Base-by-base conservation (phyloP, 2,329 filamentous ascomycete species). In the Fusarium globosum region DNA sequence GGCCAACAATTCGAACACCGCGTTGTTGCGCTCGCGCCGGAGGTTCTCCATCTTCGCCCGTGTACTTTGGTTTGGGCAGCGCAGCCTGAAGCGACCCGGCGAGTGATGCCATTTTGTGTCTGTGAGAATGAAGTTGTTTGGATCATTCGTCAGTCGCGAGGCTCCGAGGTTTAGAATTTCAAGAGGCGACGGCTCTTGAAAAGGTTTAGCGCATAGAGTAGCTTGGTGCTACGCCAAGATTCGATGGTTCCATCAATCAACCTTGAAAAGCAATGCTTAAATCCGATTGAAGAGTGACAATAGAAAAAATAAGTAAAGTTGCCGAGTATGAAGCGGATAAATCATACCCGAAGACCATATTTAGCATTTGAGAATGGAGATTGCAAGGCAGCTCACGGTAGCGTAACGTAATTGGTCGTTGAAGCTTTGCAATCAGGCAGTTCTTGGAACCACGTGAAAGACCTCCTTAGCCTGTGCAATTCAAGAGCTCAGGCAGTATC, bases 1-100 rank as follows among this genome's bases (percentile, higher is more conserved):
- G 89, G 77, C 91, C 93, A 65, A 98, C 88, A 73, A 98, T 93
- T 81, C 95, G 91, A 43, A 94, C 93, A 69, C 95, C 94, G 81
- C 91, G 91, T 77, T 94, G 91, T 80, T 93, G 91, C 52, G 92
- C 88, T 80, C 93, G 90, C 36, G 87, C 84, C 30, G 92, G 92
- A 39, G 92, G 84, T 79, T 97, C 93, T 81, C 98, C 95, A 80
- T 97, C 92, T 80, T 97, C 94, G 76, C 94, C 95, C 9, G 92
- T 94, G 80, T 98, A 97, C 84, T 94, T 96, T 21, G 96, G 95
- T 81, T 95, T 95, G 7, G 96, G 96, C 48, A 98, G 87, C 65
- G 93, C 91, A 80, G 91, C 90, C 72, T 94, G 91, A 48, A 98
- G 88, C 65, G 94, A 93, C 67, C 90, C 88, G 75, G 88, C 88